Conservation (phyloP, 305 asterid genomes). For the Coffea humblotiana region DNA sequence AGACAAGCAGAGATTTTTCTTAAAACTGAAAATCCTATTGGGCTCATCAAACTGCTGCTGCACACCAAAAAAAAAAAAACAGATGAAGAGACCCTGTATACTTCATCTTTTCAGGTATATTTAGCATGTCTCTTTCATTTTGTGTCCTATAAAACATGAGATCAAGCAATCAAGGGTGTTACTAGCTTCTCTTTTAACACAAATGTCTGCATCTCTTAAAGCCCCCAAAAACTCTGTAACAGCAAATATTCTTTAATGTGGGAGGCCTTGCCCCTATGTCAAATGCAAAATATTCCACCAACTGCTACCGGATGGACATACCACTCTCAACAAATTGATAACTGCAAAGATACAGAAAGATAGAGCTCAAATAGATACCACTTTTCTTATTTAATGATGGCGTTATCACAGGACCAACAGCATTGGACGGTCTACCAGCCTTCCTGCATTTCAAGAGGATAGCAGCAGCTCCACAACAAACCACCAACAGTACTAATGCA, state of each 20-base stretch:
- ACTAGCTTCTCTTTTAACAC: background rate
- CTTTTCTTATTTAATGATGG: conserved; percentile 67
- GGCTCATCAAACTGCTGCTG: background rate
- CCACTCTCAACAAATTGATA: background rate
- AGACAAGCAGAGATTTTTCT: background rate
- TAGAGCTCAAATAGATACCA: conserved; percentile 45
- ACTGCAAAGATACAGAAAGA: background rate
- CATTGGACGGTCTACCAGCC: conserved; percentile 60
- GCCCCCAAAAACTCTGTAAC: no score
- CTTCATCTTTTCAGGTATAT: background rate
- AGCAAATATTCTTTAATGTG: background rate
- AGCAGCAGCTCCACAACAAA: conserved; percentile 65
- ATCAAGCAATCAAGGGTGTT: background rate
- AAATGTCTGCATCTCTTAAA: background rate
- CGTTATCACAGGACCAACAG: conserved; percentile 77
- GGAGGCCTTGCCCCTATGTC: no score
- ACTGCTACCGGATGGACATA: no score
- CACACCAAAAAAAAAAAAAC: background rate
- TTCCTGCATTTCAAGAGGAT: conserved; percentile 74
- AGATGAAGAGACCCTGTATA: background rate
- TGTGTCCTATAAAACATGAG: background rate
- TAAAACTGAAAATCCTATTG: background rate
- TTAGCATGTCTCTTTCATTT: background rate
- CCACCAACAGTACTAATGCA: conserved; percentile 72
- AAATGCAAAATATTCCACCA: no score